Evolutionary conservation across 2,329 filamentous ascomycete genomes (phyloP).

Genomic region (Aspergillus nomiae): DNA sequence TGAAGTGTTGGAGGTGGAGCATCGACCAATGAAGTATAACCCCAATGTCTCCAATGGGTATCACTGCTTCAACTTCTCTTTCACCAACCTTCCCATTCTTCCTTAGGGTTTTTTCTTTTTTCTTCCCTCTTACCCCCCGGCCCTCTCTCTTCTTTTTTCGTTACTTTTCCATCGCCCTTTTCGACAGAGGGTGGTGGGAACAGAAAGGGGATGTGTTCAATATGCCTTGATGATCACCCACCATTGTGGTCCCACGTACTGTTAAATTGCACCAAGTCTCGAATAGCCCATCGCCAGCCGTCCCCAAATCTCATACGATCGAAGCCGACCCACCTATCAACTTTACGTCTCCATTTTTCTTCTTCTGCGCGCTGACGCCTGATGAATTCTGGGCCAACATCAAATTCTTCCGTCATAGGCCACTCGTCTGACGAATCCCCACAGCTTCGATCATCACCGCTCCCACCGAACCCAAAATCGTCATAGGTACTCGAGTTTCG

Average conservation of each 20-base stretch:
- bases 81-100: neutral
- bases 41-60: neutral
- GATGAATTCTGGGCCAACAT: conserved; percentile 93
- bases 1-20: neutral
- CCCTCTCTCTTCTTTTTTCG: neutral
- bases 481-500: conserved; percentile 28
- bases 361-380: conserved; percentile 88
- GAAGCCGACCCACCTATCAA: conserved; percentile 77
- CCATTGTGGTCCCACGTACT: conserved; percentile 17
- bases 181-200: neutral
- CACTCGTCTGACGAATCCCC: conserved; percentile 66
- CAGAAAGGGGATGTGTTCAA: neutral
- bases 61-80: neutral
- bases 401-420: conserved; percentile 93
- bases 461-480: conserved; percentile 27
- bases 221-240: neutral
- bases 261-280: conserved; percentile 46
- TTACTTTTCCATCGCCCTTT: neutral
- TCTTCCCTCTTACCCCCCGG: neutral
- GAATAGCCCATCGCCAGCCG: conserved; percentile 76
- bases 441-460: conserved; percentile 43
- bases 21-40: neutral
- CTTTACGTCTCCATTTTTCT: conserved; percentile 84
- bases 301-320: conserved; percentile 50
- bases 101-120: neutral